Conservation (phyloP, 2,329 filamentous ascomycete species). For the Calonectria henricotiae region DNA sequence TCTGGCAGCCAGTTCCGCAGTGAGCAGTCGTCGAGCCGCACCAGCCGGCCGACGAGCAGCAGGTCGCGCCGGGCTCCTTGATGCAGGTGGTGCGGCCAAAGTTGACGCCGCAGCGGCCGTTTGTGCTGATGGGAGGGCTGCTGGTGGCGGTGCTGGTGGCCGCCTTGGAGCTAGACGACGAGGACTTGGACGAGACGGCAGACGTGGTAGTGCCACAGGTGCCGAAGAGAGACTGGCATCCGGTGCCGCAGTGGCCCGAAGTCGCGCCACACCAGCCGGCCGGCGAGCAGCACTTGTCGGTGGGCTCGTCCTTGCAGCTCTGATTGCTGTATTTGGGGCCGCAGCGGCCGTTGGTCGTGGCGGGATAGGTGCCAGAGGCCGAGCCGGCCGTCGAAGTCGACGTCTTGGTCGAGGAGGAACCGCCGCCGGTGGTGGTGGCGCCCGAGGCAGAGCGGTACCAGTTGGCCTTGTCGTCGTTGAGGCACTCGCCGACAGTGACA, state of each 20-base stretch:
- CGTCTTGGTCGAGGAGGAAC: constrained; percentile 12
- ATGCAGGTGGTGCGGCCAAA: constrained; percentile 49
- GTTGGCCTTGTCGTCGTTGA: constrained; percentile 67
- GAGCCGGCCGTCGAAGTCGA: constrained; percentile 31
- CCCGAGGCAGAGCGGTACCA: constrained; percentile 65
- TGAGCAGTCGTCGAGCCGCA: constrained; percentile 61
- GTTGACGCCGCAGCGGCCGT: constrained; percentile 53
- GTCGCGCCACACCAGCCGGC: constrained; percentile 59
- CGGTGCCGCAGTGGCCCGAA: constrained; percentile 59
- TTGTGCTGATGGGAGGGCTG: constrained; percentile 33
- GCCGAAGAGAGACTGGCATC: constrained; percentile 59
- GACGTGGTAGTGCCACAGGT: constrained; percentile 46
- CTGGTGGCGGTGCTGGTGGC: constrained; percentile 27
- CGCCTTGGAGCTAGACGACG: constrained; percentile 31
- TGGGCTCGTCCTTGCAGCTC: constrained; percentile 44
- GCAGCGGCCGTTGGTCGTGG: constrained; percentile 49
- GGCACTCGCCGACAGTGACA: constrained; percentile 69
- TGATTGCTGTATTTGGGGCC: constrained; percentile 45
- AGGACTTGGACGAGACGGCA: constrained; percentile 28
- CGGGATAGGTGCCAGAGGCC: constrained; percentile 40
- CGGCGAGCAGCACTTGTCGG: constrained; percentile 48
- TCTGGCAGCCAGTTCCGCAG: constrained; percentile 60
- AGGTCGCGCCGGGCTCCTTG: constrained; percentile 47
- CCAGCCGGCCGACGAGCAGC: constrained; percentile 55
- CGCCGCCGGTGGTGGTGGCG: constrained; percentile 40